These are phyloP conservation scores for Cyberlindnera saturnus DNA, from an alignment of 805 yeast species.

Conservation along the genomic window DNA sequence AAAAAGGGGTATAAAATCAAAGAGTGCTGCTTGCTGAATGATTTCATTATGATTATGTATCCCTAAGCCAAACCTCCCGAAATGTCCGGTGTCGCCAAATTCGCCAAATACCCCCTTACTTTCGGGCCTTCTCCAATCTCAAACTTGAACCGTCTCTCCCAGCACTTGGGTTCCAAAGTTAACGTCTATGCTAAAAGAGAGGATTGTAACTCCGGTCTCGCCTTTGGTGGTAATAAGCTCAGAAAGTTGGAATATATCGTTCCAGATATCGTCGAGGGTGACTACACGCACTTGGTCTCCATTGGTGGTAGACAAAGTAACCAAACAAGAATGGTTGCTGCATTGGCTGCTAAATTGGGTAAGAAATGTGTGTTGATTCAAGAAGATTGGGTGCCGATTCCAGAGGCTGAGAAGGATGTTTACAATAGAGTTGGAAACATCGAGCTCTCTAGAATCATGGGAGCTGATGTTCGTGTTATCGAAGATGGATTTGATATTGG, in stretches of 20 bases:
- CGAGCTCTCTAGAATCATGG: slow-evolving; percentile 15
- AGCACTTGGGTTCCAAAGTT: slow-evolving; percentile 13
- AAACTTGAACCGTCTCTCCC: slow-evolving; percentile 11
- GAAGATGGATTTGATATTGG: slow-evolving; percentile 15
- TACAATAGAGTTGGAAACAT: slow-evolving; percentile 15
- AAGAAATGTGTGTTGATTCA: slow-evolving; percentile 16
- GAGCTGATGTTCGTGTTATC: slow-evolving; percentile 16
- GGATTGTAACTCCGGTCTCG: slow-evolving; percentile 15
- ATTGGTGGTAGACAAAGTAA: slow-evolving; percentile 15
- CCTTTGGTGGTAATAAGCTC: slow-evolving; percentile 17
- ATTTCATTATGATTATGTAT: too few species aligned
- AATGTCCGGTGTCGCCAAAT: slow-evolving; percentile 11
- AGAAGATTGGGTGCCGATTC: slow-evolving; percentile 17
- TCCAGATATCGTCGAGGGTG: slow-evolving; percentile 14
- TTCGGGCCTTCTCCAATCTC: slow-evolving; percentile 16
- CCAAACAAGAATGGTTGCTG: slow-evolving; percentile 17
- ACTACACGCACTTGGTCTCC: slow-evolving; percentile 15
- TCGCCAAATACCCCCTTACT: slow-evolving; percentile 12
- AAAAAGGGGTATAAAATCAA: too few species aligned
- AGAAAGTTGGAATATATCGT: slow-evolving; percentile 16
- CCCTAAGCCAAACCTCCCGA: neutral
- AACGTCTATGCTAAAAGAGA: slow-evolving; percentile 16
- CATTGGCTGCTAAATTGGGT: slow-evolving; percentile 14
- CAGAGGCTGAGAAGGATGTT: slow-evolving; percentile 15
- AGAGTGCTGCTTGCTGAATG: too few species aligned